Base-by-base conservation (phyloP, 2,329 filamentous ascomycete genomes). In the Xylaria sp. region DNA sequence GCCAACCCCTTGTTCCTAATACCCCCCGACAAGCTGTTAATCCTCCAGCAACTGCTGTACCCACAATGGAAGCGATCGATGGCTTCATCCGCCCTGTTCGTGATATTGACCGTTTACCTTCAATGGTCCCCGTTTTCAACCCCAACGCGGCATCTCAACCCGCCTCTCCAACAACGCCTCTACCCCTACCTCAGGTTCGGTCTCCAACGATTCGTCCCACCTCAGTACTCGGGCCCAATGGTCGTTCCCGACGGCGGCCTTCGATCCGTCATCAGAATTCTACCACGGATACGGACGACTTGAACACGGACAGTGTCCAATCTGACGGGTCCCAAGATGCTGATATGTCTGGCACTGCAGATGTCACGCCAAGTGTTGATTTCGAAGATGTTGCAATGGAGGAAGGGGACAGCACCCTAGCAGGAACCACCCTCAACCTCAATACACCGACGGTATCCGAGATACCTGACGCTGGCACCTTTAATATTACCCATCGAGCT, bases 251-350 rank as follows among this genome's bases (percentile, higher is more conserved):
- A 54, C 84, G 92, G 71, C 87, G 94, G 37, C 92, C 93, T 35
- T 93, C 92, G 0, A 95, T 97, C 69, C 88, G 92, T 61, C 94
- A 97, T 72, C 93, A 97, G 73, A 87, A 90, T 66, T 97, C 94
- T 17, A 95, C 91, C n/a, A 91, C 88, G 5, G 94, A 97, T 68
- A 87, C 89, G 7, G 94, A 98, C 72, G 94, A 97, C 75, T 84
- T 90, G 65, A 92, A 92, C 72, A 88, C 89, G 11, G 94, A 98
- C 66, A 93, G 94, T 71, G 87, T 90, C 72, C 86, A 87, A 17
- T 91, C 89, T n/a, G 91, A 94, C 69, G 90, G 89, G 69, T 89
- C 90, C 21, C 86, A 88, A 17, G 89, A 92, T 75, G 86, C 89
- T 35, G 91, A 92, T 57, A 91, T 94, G 78, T 87, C 94, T 61